Evolutionary conservation across 768 basidiomycete species (phyloP), one percentile per base, ranked within the genome.

Genomic region (Tylopilus intermedius): DNA sequence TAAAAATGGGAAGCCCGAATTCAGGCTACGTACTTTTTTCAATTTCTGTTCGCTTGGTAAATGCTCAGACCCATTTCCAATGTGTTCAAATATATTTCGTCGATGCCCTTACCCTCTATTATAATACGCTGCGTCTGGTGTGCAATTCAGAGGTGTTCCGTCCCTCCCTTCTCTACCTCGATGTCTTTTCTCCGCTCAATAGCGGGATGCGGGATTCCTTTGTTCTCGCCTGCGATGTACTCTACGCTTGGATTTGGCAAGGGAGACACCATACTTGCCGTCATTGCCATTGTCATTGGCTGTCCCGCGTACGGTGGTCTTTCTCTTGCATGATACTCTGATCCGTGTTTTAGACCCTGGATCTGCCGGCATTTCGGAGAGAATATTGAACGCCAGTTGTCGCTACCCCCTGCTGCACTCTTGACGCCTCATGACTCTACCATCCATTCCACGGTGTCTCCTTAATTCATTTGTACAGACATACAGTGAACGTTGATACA

Each of bases 181-280:
- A 79, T 80, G 21, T 71, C 82, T 0, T 84, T 67, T 63, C 64
- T 88, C 14, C 80, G 88, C 26, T 81, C 83, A 0, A 50, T 87
- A 0, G 79, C 80, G 1, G 88, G 88, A 1, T 89, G 87, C 50
- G 81, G 76, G 1, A 89, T 91, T 62, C 89, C 88, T 2, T 69
- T 90, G n/a, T 90, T 90, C 58, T 84, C 82, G 2, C 81, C 84
- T n/a, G 71, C 76, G 38, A 85, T 90, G 80, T 89, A 79, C 67
- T 64, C 71, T 1, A 69, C 71, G 11, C 71, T 90, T 0, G 88
- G 86, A 4, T 85, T 83, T 51, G 88, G 87, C 0, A 84, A 82
- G 54, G 85, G 84, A 8, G 68, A 82, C 55, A 84, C 86, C 0
- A 72, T 90, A 3, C 72, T 90, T 5, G 86, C 86, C 0, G 75